Evolutionary conservation across 2,329 filamentous ascomycete genomes (phyloP), one percentile per base, ranked within the genome.

Genomic region (Colletotrichum aenigma): DNA sequence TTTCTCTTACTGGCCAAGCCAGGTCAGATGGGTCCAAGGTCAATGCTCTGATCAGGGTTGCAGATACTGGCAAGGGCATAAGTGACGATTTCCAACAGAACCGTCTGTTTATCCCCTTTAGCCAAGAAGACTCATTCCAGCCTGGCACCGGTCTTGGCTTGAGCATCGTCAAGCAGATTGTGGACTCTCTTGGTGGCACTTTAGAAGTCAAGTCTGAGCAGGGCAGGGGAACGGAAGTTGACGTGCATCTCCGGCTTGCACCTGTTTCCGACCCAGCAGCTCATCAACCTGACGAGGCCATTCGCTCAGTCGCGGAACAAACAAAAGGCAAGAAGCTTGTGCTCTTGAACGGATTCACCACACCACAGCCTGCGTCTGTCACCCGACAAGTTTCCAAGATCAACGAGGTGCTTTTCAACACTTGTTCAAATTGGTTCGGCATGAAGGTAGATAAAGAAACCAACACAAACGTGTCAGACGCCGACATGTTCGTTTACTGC

Each of bases 61-160:
- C 87, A 0, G 92, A 94, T 80, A 92, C 91, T 3, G 93, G 93
- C 2, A 90, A 90, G 76, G 93, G 93, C 10, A 94, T 94, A 77
- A 90, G 89, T 0, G 86, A 89, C 43, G 90, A 93, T 26, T 94
- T 92, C 78, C 84, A 93, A 69, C 87, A 89, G 24, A 89, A 89
- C 16, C 88, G 89, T 18, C 83, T 94, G 0, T 94, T 91, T 78
- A 90, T 89, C 0, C 91, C 92, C 0, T 93, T 93, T 76, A 85
- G 87, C 0, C 93, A 94, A 77, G 93, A 94, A 79, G 89, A 93
- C 71, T 86, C 87, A 0, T 83, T 94, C 21, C 88, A 90, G 3
- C 88, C 89, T 7, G 92, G 92, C 1, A 91, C 91, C 1, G 92
- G 92, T 0, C 83, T 94, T 0, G 93, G 93, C 0, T 82, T 94